Conservation (phyloP, 257 asterid genomes). For the Solanum neorickii region DNA sequence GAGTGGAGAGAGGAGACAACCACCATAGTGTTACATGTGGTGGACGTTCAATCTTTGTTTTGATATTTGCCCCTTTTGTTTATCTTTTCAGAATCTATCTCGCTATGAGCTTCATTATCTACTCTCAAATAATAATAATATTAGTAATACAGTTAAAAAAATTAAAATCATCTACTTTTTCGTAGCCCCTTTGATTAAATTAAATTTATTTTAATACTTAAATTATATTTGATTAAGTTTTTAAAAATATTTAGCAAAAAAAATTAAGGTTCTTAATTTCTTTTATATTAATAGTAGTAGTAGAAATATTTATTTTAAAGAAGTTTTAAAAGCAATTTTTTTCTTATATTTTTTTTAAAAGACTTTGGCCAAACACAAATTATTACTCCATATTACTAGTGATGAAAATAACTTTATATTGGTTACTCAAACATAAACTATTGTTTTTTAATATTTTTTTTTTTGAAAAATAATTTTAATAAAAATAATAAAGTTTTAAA, state of each 20-base stretch:
- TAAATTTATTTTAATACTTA: too few relatives aligned
- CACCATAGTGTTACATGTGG: constrained; percentile 37
- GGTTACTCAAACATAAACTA: not conserved
- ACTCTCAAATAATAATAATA: not conserved
- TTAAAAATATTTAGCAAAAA: not conserved
- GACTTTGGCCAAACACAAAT: too few relatives aligned
- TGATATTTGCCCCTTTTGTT: constrained; percentile 27
- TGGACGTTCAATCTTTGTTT: constrained; percentile 15
- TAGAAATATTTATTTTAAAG: too few relatives aligned
- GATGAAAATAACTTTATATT: too few relatives aligned
- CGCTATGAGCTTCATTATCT: not conserved
- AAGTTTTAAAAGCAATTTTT: not conserved
- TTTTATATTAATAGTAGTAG: not conserved
- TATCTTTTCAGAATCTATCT: not conserved
- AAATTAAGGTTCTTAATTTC: too few relatives aligned
- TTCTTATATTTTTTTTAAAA: not conserved
- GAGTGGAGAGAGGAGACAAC: constrained; percentile 60
- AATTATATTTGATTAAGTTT: not conserved
- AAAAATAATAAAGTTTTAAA: too few relatives aligned
- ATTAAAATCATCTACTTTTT: not conserved
- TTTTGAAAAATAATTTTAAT: too few relatives aligned
- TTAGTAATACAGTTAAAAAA: not conserved
- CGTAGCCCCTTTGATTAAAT: not conserved
- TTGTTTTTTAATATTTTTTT: too few relatives aligned
- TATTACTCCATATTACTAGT: too few relatives aligned